Conservation (phyloP, 441 rosid genomes). For the Euphorbia corollata region DNA sequence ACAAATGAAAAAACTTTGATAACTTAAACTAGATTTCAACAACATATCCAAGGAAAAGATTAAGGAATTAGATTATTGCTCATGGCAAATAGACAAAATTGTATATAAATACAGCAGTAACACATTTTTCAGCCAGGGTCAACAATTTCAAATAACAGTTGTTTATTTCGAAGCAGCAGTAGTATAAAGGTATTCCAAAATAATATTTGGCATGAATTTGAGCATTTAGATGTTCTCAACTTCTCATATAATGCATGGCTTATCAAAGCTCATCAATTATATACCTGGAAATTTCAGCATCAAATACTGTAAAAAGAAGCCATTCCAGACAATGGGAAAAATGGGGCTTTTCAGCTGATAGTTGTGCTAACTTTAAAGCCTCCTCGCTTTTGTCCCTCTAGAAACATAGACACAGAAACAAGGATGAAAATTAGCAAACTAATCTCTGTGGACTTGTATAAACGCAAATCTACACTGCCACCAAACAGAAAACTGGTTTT, state of each 20-base stretch:
- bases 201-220: slow-evolving; percentile 1
- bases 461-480: slow-evolving; percentile 6
- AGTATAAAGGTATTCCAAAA: background rate
- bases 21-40: background rate
- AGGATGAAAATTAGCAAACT: slow-evolving; percentile 17
- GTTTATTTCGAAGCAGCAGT: background rate
- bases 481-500: slow-evolving; percentile 12
- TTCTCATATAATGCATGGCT: background rate
- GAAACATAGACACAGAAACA: slow-evolving; percentile 14
- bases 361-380: slow-evolving; percentile 79
- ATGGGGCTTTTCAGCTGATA: slow-evolving; percentile 95
- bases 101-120: too few species aligned
- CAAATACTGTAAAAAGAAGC: slow-evolving; percentile 98
- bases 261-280: background rate
- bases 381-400: slow-evolving; percentile 94
- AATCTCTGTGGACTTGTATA: background rate
- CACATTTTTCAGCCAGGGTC: too few species aligned
- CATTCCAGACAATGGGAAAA: slow-evolving; percentile 96
- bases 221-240: slow-evolving; percentile 11
- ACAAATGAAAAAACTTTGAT: background rate
- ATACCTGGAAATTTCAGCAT: slow-evolving; percentile 93
- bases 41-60: slow-evolving; percentile 7
- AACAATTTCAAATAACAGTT: too few species aligned
- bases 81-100: too few species aligned
- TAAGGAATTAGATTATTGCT: background rate